These are phyloP conservation scores for Plenodomus tracheiphilus DNA, from an alignment of 2,329 filamentous ascomycete species.

Conservation along the genomic window DNA sequence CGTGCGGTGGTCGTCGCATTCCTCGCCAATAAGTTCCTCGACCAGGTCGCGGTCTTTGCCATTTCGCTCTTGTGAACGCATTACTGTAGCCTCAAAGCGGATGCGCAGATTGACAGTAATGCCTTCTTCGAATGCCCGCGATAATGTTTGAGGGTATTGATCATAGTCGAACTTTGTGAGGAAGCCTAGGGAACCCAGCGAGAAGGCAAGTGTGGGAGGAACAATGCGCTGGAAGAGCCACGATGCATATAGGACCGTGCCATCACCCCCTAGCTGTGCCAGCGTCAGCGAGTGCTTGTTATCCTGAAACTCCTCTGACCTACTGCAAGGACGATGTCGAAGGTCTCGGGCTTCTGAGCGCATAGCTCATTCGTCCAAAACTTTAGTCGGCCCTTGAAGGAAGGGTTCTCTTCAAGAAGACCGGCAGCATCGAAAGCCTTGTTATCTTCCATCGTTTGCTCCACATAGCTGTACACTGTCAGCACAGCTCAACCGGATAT, in stretches of 20 bases:
- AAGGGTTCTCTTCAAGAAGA: slow-evolving; percentile 65
- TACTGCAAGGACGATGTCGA: slow-evolving; percentile 87
- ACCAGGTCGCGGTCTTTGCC: slow-evolving; percentile 60
- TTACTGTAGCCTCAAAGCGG: slow-evolving; percentile 90
- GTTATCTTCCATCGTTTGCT: slow-evolving; percentile 72
- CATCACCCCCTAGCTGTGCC: slow-evolving; percentile 76
- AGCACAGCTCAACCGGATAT: background rate
- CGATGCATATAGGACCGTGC: slow-evolving; percentile 94
- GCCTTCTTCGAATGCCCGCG: slow-evolving; percentile 74
- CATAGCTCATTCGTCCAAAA: slow-evolving; percentile 87
- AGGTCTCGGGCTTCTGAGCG: slow-evolving; percentile 75
- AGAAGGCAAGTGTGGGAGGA: slow-evolving; percentile 88
- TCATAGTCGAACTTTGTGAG: slow-evolving; percentile 95
- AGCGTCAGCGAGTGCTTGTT: slow-evolving; percentile 4
- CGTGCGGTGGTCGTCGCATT: slow-evolving; percentile 80
- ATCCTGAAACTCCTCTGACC: slow-evolving; percentile 16
- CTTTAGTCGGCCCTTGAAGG: slow-evolving; percentile 63
- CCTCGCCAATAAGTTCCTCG: slow-evolving; percentile 86
- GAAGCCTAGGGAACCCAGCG: slow-evolving; percentile 89
- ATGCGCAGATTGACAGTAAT: slow-evolving; percentile 86
- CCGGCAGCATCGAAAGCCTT: slow-evolving; percentile 73
- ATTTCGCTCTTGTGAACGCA: slow-evolving; percentile 67
- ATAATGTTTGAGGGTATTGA: slow-evolving; percentile 69
- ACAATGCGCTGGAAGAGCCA: slow-evolving; percentile 97
- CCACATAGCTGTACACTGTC: slow-evolving; percentile 59